Base-by-base conservation (phyloP, 2,329 filamentous ascomycete species). In the Curvularia hawaiiensis region DNA sequence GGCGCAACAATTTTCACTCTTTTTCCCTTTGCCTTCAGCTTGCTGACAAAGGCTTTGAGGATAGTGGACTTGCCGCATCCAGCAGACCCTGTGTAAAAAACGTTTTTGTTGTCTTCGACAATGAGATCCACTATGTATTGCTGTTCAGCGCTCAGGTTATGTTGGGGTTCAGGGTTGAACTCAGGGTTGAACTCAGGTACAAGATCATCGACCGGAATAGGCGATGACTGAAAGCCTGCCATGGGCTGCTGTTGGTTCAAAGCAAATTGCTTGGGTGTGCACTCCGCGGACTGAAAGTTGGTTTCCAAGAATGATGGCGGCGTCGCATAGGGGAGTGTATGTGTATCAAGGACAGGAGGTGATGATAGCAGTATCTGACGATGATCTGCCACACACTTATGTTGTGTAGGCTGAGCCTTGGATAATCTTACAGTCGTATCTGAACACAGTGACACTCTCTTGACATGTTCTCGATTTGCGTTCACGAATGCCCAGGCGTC, bases 401-500 rank as follows among this genome's bases (percentile, higher is more conserved):
- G 1, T 7, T 35, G 38, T 33, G 38, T 7, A 20, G 48, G 7
- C 3, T 11, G 3, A 35, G 22, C 8, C 16, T 14, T 18, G 16
- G 6, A 11, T 9, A 22, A 35, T 9, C 14, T 14, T 5, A 12
- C 9, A 10, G 22, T 14, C 5, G 7, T 16, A 22, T 8, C 11
- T 22, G 18, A 22, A 20, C 30, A 49, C 31, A n/a, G 14, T 12
- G 52, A 11, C 16, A 52, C 35, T 41, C 11, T 31, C 28, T 31
- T 28, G 18, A 56, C 20, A 7, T 33, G 11, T 6, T 75, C 78
- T 41, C 54, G 62, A 38, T 64, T 55, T n/a, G 63, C 59, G 22
- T 64, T 50, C 10, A 97, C 89, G 72, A 90, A 97, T n/a, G 85
- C 85, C 69, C 93, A 86, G 0, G 94, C 94, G 74, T 95, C 91